Evolutionary conservation across 495 filamentous ascomycete genomes (phyloP), one percentile per base, ranked within the genome.

Genomic region (Entonaema liquescens): DNA sequence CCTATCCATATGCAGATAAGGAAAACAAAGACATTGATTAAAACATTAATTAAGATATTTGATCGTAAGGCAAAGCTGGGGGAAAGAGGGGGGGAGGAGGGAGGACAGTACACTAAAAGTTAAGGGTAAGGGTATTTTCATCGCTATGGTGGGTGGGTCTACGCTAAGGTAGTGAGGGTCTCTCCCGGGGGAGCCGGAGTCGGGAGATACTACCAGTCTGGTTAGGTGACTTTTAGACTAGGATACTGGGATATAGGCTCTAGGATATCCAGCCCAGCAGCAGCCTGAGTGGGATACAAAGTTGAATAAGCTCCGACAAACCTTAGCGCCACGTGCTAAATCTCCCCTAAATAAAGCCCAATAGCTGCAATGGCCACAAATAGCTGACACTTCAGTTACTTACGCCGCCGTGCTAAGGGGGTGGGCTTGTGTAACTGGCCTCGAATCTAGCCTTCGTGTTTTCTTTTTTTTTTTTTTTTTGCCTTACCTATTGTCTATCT

Each of bases 301-400:
- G 21, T 47, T 47, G 19, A 47, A 47, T 56, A 56, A 71, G 68
- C 47, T 67, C 62, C 62, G 36, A 44, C 42, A 21, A 47, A 31
- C 23, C 55, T 58, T 29, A 56, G 36, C 59, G 69, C 69, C 69
- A 72, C 69, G 69, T 72, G 69, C 69, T 67, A 50, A 59, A 62
- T 33, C 17, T 56, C 57, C 54, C 50, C 52, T 38, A 56, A 56
- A 58, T 56, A 35, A 56, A 35, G 53, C 53, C 53, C 42, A 47
- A 47, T 47, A 47, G 19, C 42, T 47, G 42, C 42, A 47, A 47
- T 21, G 9, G 19, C 42, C 12, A 4, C 42, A 19, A 56, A 31
- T 60, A 31, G 17, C 23, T 57, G 47, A 62, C 47, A 2, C 25
- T 62, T 40, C 23, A 59, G 66, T 62, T 60, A 60, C 55, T 17